Evolutionary conservation across 345 rosid genomes (phyloP).

Genomic region (Trapa incisa): DNA sequence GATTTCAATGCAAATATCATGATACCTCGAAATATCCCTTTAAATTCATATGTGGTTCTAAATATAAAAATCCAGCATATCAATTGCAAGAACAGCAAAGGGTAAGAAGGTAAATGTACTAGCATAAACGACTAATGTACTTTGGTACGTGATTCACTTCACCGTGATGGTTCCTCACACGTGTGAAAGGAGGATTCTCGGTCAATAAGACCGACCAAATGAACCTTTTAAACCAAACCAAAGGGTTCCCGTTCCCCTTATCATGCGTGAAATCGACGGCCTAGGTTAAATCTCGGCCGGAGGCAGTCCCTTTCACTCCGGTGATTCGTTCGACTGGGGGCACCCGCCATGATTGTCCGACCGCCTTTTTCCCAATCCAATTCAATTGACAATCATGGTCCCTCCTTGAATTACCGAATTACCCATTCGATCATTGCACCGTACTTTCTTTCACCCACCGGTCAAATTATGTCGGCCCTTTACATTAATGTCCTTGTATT

Average conservation of each 20-base stretch:
- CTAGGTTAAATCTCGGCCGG: slow-evolving; percentile 10
- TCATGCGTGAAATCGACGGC: slow-evolving; percentile 18
- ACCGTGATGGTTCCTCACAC: slow-evolving; percentile 9
- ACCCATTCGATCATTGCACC: slow-evolving; percentile 2
- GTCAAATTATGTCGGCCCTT: background rate
- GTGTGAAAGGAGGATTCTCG: slow-evolving; percentile 21
- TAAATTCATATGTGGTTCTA: too few species aligned
- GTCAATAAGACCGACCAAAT: slow-evolving; percentile 24
- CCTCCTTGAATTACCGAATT: slow-evolving; percentile 27
- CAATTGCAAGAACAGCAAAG: background rate
- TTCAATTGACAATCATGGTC: slow-evolving; percentile 15
- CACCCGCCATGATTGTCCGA: background rate
- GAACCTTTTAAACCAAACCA: slow-evolving; percentile 6
- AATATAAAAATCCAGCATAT: too few species aligned
- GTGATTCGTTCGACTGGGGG: background rate
- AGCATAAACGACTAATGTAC: background rate
- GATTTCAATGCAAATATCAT: too few species aligned
- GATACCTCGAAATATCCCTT: too few species aligned
- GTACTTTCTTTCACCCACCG: background rate
- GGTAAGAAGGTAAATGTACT: background rate
- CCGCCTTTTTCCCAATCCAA: background rate
- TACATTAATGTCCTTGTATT: background rate
- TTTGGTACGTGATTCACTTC: background rate
- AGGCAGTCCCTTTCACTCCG: background rate
- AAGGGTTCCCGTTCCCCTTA: background rate